Conservation (phyloP, 2,329 filamentous ascomycete species). For the Penicillium palitans region DNA sequence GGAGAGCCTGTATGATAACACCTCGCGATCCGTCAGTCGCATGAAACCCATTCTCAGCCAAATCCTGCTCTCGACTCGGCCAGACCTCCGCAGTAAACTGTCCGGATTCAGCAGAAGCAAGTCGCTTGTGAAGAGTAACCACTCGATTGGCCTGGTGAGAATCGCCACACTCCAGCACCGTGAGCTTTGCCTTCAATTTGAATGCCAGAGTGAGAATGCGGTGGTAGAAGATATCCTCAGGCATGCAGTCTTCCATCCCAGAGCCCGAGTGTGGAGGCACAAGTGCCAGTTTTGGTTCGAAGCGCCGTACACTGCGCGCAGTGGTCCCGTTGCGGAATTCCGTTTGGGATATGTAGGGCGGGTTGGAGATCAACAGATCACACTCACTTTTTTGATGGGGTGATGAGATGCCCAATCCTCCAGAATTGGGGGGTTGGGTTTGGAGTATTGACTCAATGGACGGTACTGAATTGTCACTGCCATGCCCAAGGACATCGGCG, state of each 20-base stretch:
- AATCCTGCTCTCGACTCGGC: conserved; percentile 19
- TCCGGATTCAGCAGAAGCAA: background rate
- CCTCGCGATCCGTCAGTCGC: conserved; percentile 21
- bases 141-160: conserved; percentile 36
- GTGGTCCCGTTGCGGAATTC: conserved; percentile 63
- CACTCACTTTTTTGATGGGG: conserved; percentile 20
- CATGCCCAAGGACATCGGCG: conserved; percentile 44
- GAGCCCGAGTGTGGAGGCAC: conserved; percentile 56
- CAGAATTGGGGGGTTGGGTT: background rate
- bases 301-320: conserved; percentile 71
- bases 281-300: conserved; percentile 77
- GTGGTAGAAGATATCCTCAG: conserved; percentile 41
- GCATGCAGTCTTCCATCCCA: conserved; percentile 1
- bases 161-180: conserved; percentile 42
- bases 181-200: conserved; percentile 28
- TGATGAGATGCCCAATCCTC: background rate
- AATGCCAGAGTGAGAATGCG: conserved; percentile 31
- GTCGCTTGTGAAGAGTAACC: conserved; percentile 20
- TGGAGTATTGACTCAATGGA: conserved; percentile 19
- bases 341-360: conserved; percentile 77
- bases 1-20: conserved; percentile 19
- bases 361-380: conserved; percentile 81
- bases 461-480: background rate
- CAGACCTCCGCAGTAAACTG: conserved; percentile 17
- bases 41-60: conserved; percentile 24